These are phyloP conservation scores for Zalaria sp. DNA, from an alignment of 2,329 filamentous ascomycete species.

Conservation along the genomic window DNA sequence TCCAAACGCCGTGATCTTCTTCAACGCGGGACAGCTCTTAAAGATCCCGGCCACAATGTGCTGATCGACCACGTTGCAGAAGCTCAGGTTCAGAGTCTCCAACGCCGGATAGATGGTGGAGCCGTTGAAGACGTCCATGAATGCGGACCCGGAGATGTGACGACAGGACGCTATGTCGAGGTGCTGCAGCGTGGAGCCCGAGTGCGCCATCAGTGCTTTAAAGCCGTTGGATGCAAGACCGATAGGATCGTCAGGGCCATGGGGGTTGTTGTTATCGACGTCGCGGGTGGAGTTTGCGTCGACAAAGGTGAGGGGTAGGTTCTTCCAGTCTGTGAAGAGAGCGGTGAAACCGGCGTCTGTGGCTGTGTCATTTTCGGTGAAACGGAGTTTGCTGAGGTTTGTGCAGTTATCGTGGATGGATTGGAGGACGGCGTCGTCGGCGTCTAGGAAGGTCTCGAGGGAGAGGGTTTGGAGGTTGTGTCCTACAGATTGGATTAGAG, in stretches of 20 bases:
- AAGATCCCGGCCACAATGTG: constrained; percentile 40
- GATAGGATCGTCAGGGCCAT: constrained; percentile 45
- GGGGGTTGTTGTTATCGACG: constrained; percentile 55
- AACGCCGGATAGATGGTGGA: constrained; percentile 54
- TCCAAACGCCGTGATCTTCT: constrained; percentile 46
- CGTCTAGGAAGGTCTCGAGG: constrained; percentile 51
- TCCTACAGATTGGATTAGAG: constrained; percentile 50
- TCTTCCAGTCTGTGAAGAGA: constrained; percentile 65
- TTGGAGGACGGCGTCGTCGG: constrained; percentile 56
- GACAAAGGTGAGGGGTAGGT: constrained; percentile 53
- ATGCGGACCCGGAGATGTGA: constrained; percentile 59
- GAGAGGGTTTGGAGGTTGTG: constrained; percentile 61
- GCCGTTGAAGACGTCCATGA: constrained; percentile 58
- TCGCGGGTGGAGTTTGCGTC: constrained; percentile 70
- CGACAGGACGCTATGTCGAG: constrained; percentile 76
- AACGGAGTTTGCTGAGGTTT: constrained; percentile 59
- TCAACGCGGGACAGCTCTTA: constrained; percentile 30
- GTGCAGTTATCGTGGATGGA: constrained; percentile 57
- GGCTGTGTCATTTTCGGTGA: constrained; percentile 62
- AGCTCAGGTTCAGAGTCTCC: constrained; percentile 48
- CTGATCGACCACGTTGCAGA: constrained; percentile 41
- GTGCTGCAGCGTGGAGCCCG: constrained; percentile 47
- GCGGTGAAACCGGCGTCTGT: constrained; percentile 60
- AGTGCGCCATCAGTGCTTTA: constrained; percentile 71
- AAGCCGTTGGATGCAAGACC: constrained; percentile 69